Evolutionary conservation across 2,329 filamentous ascomycete species (phyloP), one percentile per base, ranked within the genome.

Genomic region (Colletotrichum lentis): DNA sequence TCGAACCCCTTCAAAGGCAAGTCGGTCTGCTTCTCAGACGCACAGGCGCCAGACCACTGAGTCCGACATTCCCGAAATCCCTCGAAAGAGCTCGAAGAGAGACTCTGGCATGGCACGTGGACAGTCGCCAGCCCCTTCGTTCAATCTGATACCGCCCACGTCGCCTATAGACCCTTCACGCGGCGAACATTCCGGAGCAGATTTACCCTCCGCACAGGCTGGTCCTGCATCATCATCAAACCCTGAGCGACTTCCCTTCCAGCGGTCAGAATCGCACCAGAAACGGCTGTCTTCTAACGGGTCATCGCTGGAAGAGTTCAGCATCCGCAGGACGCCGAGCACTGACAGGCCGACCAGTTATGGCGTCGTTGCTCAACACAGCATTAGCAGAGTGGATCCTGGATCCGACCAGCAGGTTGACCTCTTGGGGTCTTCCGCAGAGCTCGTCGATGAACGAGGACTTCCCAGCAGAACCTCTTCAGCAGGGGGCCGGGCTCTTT

Each of bases 61-160:
- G 71, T 57, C 79, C 63, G 74, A 79, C n/a, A 73, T 83, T 4
- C 88, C 88, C 0, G 81, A 85, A 8, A 85, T 94, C 39, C 91
- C 92, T 2, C 85, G 91, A 37, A 93, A 90, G 78, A 93, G 90
- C 75, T 94, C 91, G 0, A 89, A 88, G 75, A 85, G 90, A 67
- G 79, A 84, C 67, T 88, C 86, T 2, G 80, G 77, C 47, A 74
- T 73, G 37, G 77, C 76, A 27, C 74, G 76, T n/a, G 73, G 79
- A 27, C 75, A 71, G 62, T 72, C 73, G 37, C 76, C 76, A 14
- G 72, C 77, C 24, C 76, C 79, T 10, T 80, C 80, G 24, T 74
- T 81, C 49, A 79, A 77, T 60, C 43, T 79, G n/a, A 71, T 49
- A 58, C 74, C 49, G 35, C 69, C 64, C 61, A 59, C 27, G 24